These are phyloP conservation scores for Silene coronaria DNA, from an alignment of 179 eudicot genomes.

Conservation along the genomic window DNA sequence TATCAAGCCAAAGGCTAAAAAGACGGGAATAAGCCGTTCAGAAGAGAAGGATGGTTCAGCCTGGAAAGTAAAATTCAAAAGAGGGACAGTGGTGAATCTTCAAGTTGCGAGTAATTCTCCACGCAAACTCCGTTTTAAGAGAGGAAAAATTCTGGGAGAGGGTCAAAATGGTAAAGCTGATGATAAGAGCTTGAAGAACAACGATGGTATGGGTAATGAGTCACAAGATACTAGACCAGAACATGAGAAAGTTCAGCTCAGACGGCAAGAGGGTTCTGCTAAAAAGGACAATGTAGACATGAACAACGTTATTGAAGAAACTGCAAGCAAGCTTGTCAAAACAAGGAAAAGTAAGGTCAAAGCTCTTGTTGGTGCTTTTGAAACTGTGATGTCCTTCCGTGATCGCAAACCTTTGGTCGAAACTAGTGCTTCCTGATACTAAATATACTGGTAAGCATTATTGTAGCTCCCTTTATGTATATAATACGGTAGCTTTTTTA, in stretches of 20 bases:
- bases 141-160: slow-evolving; percentile 25
- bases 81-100: slow-evolving; percentile 41
- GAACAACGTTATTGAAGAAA: slow-evolving; percentile 48
- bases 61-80: slow-evolving; percentile 43
- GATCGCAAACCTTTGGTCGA: slow-evolving; percentile 33
- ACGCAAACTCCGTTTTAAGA: slow-evolving; percentile 32
- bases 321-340: slow-evolving; percentile 47
- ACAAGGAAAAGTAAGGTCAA: slow-evolving; percentile 50
- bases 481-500: slow-evolving; percentile 16
- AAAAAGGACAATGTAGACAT: slow-evolving; percentile 36
- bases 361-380: slow-evolving; percentile 54
- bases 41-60: slow-evolving; percentile 31
- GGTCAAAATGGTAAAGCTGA: slow-evolving; percentile 24
- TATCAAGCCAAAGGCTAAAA: slow-evolving; percentile 24
- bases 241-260: slow-evolving; percentile 31
- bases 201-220: slow-evolving; percentile 11
- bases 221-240: slow-evolving; percentile 17
- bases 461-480: slow-evolving; percentile 19
- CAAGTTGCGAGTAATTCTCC: slow-evolving; percentile 34
- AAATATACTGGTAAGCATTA: slow-evolving; percentile 15
- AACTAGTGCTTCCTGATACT: slow-evolving; percentile 31
- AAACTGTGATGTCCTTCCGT: slow-evolving; percentile 44
- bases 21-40: slow-evolving; percentile 13
- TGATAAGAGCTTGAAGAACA: slow-evolving; percentile 25
- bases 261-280: slow-evolving; percentile 36